Evolutionary conservation across 768 basidiomycete genomes (phyloP), one percentile per base, ranked within the genome.

Genomic region (Kwoniella bestiolae): DNA sequence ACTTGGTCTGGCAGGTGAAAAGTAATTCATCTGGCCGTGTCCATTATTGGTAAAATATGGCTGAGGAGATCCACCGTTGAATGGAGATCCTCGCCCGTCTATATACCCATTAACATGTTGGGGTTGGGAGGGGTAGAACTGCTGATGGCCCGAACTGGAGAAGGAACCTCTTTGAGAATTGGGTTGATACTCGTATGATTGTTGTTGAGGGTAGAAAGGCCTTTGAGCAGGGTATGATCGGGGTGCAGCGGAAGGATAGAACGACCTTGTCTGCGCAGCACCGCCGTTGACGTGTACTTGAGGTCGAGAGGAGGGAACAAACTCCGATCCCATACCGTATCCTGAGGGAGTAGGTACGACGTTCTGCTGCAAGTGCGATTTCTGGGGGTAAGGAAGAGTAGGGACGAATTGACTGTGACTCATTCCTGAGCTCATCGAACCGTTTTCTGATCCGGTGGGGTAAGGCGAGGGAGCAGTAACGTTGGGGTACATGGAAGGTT

Each of bases 1-100:
- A 25, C 46, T 35, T 34, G 59, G 49, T 55, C 63, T 61, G 47
- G 74, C 67, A 2, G 74, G 74, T 14, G 66, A 59, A 51, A 75
- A 75, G 49, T 71, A 73, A 64, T 44, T 44, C 47, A 60, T n/a
- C 41, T 49, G 31, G 4, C 66, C n/a, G n/a, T n/a, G n/a, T n/a
- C n/a, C 49, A 38, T 65, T 50, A 14, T n/a, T 25, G 8, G 45
- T 44, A 18, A 35, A 25, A 23, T 58, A 46, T 7, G 51, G 56
- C 25, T 44, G 55, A 7, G 52, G 59, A 7, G 58, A 58, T 18
- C 31, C 47, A 16, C 12, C 35, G 32, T 23, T 46, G 31, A 45
- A 61, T 14, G 66, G 66, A 21, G 66, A 67, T 25, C 53, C 60
- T 26, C 66, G 44, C 9, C 65, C 59, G 29, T 66, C 64, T 5